Evolutionary conservation across 257 asterid genomes (phyloP), one percentile per base, ranked within the genome.

Genomic region (Nicotiana tomentosiformis): DNA sequence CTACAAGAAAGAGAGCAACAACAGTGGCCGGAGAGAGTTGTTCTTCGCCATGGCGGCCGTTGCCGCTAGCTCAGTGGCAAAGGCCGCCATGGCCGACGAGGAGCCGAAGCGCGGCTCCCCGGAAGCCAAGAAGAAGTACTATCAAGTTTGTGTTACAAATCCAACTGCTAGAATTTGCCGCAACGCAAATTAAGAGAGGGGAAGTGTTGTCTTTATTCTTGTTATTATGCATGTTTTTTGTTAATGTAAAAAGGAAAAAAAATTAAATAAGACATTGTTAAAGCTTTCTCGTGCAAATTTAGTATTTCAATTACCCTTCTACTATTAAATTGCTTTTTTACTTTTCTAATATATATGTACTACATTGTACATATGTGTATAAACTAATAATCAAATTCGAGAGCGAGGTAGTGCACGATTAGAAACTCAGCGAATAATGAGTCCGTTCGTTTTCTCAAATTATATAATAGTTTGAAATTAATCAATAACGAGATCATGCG

Each of bases 101-200:
- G 79, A 74, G 79, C 79, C 79, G 16, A 74, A 74, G 23, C 79
- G 79, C 26, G 79, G 79, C 62, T 74, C 79, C 16, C 61, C 79
- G 2, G 79, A 74, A 1, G 79, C 79, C 0, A 74, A 72, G 61
- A 74, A 74, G 79, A 74, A 74, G 39, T 74, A 74, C 1, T 74
- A 0, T 23, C 79, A 46, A 74, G 39, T 74, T 74, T 74, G 61
- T 46, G 79, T 49, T 11, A 20, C 79, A 74, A 74, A 74, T 12
- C 79, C 79, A 46, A 74, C 79, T 0, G 79, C 79, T 46, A 74
- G 79, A 74, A 74, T 74, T 49, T 74, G 79, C 62, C 79, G n/a
- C 35, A 8, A 72, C 16, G 79, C 79, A 72, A 72, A 35, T 72
- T 72, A 43, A 43, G 51, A 72, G 58, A 23, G 79, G 78, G 39